Evolutionary conservation across 2,329 filamentous ascomycete genomes (phyloP), one percentile per base, ranked within the genome.

Genomic region (Gnomoniopsis smithogilvyi): DNA sequence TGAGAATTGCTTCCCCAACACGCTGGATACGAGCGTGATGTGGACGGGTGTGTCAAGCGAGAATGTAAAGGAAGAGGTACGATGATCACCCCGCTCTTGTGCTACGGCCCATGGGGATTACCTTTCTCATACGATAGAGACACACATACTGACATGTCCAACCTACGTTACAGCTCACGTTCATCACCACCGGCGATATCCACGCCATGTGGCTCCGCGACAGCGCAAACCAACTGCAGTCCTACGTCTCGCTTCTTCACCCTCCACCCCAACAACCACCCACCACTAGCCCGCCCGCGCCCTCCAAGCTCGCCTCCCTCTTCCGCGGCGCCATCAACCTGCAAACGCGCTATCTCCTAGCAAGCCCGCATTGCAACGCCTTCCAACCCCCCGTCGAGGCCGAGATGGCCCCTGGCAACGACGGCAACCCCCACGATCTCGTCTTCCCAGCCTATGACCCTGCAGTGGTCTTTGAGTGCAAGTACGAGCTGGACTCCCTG

Each of bases 201-300:
- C 88, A 91, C 66, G 90, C 90, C 0, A 91, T 93, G 73, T 94
- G 90, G 90, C 76, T 94, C 58, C 83, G 90, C 51, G 90, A 94
- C 71, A 91, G 88, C 8, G 80, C 84, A 19, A 88, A 88, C 68
- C 85, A 88, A 68, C 79, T 88, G 73, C 83, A 87, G 64, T 84
- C 81, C 56, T 89, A 88, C 65, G 74, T 83, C 26, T 77, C 80
- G 3, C 68, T 88, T 3, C 70, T 88, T 21, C 78, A 76, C 38
- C 75, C 79, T 11, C 26, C 34, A n/a, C 46, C 24, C 12, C 45
- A 46, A 46, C 8, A 17, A 17, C 10, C 43, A n/a, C 36, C 36
- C 36, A 41, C 26, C 4, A 30, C 26, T 8, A 30, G n/a, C 41
- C 12, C 15, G n/a, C n/a, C n/a, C n/a, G n/a, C n/a, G n/a, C 47